A percentile compares a stretch with the other conserved stretches of the same genome.
Evolutionary conservation across 2,329 filamentous ascomycete genomes (phyloP).

Genomic region (Lachnellula willkommii): DNA sequence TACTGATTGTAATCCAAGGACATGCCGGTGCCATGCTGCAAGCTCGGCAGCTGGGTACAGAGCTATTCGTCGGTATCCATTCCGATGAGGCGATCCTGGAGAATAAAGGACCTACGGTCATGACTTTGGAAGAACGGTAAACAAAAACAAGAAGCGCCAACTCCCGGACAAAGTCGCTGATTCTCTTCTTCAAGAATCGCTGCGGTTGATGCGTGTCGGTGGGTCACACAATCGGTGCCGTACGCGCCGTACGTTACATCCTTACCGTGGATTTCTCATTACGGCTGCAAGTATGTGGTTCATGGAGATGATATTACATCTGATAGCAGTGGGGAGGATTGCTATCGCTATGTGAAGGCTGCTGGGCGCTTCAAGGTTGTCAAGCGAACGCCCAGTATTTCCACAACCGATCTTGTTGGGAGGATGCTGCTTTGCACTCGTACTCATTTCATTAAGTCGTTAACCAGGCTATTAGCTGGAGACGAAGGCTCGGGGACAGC

Average conservation of each 20-base stretch:
- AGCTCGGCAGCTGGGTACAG: constrained; percentile 81
- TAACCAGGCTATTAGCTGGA: constrained; percentile 63
- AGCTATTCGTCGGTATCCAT: constrained; percentile 89
- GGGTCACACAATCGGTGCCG: constrained; percentile 79
- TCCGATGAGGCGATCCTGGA: constrained; percentile 92
- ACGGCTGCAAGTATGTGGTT: constrained; percentile 91
- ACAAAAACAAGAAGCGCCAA: constrained; percentile 24
- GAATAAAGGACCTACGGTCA: constrained; percentile 97
- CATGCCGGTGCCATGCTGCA: constrained; percentile 97
- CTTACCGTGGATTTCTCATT: constrained; percentile 89
- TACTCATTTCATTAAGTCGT: constrained; percentile 82
- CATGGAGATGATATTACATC: constrained; percentile 97
- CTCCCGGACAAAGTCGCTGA: constrained; percentile 23
- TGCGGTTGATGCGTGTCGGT: constrained; percentile 90
- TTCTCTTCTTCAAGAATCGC: constrained; percentile 55
- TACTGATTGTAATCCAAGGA: constrained; percentile 46
- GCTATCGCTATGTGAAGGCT: constrained; percentile 95
- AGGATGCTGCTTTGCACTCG: constrained; percentile 96
- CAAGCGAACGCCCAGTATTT: constrained; percentile 92
- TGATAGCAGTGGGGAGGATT: constrained; percentile 88
- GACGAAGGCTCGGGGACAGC: constrained; percentile 65
- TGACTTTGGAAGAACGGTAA: constrained; percentile 84
- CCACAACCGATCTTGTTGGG: constrained; percentile 95
- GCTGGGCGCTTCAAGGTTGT: constrained; percentile 94
- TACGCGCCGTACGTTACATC: constrained; percentile 92